Percentiles rank a stretch among this genome's conserved stretches.
These are phyloP conservation scores for Coniosporium tulheliwenetii DNA, from an alignment of 2,329 filamentous ascomycete species.

Conservation along the genomic window DNA sequence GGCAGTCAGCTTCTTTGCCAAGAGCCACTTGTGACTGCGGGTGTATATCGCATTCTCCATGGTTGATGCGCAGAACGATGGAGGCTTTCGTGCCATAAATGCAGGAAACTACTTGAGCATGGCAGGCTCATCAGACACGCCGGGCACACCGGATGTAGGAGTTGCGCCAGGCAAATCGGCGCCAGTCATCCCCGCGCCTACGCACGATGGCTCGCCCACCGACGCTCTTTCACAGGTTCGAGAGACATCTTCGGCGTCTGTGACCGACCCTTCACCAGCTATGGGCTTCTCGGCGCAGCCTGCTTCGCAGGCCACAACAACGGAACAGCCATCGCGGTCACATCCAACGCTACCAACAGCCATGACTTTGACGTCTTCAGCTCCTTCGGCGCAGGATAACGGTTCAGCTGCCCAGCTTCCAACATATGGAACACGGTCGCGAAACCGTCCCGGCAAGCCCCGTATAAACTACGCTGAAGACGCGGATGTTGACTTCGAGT, in stretches of 20 bases:
- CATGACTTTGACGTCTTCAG: constrained; percentile 6
- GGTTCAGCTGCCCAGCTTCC: constrained; percentile 24
- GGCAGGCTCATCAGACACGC: too few relatives aligned
- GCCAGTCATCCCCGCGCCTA: constrained; percentile 2
- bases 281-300: constrained; percentile 7
- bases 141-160: constrained; percentile 8
- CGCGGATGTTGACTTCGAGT: constrained; percentile 78
- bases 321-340: not conserved
- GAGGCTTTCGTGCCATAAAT: constrained; percentile 16
- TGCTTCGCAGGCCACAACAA: constrained; percentile 5
- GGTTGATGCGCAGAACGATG: constrained; percentile 20
- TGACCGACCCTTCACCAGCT: not conserved
- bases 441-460: constrained; percentile 65
- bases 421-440: constrained; percentile 83
- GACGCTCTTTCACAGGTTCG: not conserved
- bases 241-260: not conserved
- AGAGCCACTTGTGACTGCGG: not conserved
- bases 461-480: constrained; percentile 95
- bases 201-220: not conserved
- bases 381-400: not conserved
- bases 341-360: too few relatives aligned
- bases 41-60: constrained; percentile 8
- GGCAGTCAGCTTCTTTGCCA: not conserved
- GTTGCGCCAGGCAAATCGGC: constrained; percentile 14
- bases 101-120: constrained; percentile 2